A percentile compares a stretch with the other conserved stretches of the same genome.
Evolutionary conservation across 768 basidiomycete species (phyloP).

Genomic region (Naganishia randhawae): DNA sequence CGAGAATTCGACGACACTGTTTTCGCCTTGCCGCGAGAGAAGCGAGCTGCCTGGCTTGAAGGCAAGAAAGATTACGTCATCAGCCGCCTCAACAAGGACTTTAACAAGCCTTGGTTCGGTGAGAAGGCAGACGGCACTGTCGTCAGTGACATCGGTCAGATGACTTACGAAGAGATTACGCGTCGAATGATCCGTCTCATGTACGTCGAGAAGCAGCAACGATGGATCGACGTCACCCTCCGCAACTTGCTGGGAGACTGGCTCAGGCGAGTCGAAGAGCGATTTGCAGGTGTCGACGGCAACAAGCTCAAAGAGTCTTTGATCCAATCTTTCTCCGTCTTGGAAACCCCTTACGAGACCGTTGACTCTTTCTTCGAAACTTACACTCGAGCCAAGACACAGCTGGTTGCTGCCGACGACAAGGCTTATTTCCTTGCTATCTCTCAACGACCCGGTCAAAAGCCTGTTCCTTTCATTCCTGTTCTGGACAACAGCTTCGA

Average conservation of each 20-base stretch:
- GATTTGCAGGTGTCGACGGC: slow-evolving; percentile 85
- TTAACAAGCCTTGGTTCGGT: slow-evolving; percentile 80
- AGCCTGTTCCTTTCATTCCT: slow-evolving; percentile 96
- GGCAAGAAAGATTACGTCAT: slow-evolving; percentile 87
- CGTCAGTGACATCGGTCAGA: slow-evolving; percentile 81
- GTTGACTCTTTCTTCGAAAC: slow-evolving; percentile 76
- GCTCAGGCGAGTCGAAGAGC: slow-evolving; percentile 90
- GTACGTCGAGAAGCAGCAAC: slow-evolving; percentile 83
- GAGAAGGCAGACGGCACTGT: slow-evolving; percentile 87
- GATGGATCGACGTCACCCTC: slow-evolving; percentile 89
- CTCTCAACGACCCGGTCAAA: slow-evolving; percentile 91
- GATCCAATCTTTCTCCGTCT: slow-evolving; percentile 72
- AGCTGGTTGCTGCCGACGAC: slow-evolving; percentile 88
- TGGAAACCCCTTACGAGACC: slow-evolving; percentile 69
- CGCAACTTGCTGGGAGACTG: slow-evolving; percentile 95
- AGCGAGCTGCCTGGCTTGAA: slow-evolving; percentile 79
- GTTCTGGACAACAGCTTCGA: slow-evolving; percentile 88
- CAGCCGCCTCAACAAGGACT: slow-evolving; percentile 85
- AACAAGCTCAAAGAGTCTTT: slow-evolving; percentile 72
- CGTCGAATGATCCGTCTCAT: slow-evolving; percentile 87
- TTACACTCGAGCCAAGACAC: slow-evolving; percentile 75
- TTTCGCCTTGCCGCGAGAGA: slow-evolving; percentile 93
- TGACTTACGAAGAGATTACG: slow-evolving; percentile 97
- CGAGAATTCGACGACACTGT: slow-evolving; percentile 97
- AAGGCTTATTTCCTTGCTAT: slow-evolving; percentile 94